These are phyloP conservation scores for Alternaria arbusti DNA, from an alignment of 2,329 filamentous ascomycete species.

Conservation along the genomic window DNA sequence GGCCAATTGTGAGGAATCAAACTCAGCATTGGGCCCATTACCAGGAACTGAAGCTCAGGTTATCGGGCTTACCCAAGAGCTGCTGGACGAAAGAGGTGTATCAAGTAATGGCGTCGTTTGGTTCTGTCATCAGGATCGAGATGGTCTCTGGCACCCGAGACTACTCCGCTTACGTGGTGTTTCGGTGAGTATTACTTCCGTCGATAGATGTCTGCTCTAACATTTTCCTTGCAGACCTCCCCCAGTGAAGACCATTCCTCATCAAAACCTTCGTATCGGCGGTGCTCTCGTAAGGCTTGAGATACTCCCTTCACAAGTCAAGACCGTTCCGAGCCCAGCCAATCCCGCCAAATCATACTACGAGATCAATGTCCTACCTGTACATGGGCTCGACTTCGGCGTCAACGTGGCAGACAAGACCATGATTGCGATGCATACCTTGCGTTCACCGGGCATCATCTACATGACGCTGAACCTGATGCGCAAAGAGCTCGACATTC, in stretches of 20 bases:
- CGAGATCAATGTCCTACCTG: conserved; percentile 36
- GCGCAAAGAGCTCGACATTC: conserved; percentile 53
- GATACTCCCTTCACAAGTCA: neutral
- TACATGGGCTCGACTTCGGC: conserved; percentile 66
- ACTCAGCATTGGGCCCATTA: conserved; percentile 19
- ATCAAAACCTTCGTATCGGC: conserved; percentile 11
- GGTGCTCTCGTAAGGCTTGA: conserved; percentile 10
- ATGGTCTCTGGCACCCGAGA: conserved; percentile 18
- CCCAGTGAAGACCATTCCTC: conserved; percentile 9
- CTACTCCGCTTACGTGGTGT: conserved; percentile 29
- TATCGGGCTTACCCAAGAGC: conserved; percentile 20
- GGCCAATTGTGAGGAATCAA: conserved; percentile 1
- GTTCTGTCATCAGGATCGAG: conserved; percentile 39
- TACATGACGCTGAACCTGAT: conserved; percentile 53
- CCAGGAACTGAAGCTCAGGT: conserved; percentile 33
- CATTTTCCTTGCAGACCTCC: conserved; percentile 17
- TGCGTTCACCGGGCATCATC: conserved; percentile 36
- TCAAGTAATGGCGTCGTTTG: conserved; percentile 27
- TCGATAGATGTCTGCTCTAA: neutral
- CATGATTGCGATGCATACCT: conserved; percentile 66
- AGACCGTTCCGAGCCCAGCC: conserved; percentile 29
- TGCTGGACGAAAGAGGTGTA: conserved; percentile 32
- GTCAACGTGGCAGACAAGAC: conserved; percentile 59
- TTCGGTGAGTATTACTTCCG: conserved; percentile 23
- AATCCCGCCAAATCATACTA: conserved; percentile 29